Percentiles rank a stretch among this genome's conserved stretches.
These are phyloP conservation scores for Leishmania gerbilli DNA, from an alignment of 208 protist genomes.

Conservation along the genomic window DNA sequence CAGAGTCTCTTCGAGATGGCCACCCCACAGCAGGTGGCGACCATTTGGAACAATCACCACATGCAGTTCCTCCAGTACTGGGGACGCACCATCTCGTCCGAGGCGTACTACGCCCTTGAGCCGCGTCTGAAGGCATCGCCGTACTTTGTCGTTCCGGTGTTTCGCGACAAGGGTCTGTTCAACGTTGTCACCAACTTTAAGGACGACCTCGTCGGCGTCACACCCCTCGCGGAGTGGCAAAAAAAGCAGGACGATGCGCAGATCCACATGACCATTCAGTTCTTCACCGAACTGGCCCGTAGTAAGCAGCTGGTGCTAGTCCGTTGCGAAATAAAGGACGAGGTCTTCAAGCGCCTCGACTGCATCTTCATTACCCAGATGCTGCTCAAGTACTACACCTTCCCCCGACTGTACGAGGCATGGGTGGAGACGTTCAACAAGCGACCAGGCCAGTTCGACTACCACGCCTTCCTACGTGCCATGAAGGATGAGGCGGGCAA, in stretches of 20 bases:
- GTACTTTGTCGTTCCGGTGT: slow-evolving; percentile 92
- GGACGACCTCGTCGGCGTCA: slow-evolving; percentile 83
- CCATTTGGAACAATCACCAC: slow-evolving; percentile 90
- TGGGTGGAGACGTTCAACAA: slow-evolving; percentile 93
- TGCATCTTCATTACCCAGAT: slow-evolving; percentile 92
- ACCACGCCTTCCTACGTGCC: slow-evolving; percentile 82
- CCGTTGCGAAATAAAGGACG: slow-evolving; percentile 92
- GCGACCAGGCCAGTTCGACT: slow-evolving; percentile 82
- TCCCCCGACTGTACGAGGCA: slow-evolving; percentile 77
- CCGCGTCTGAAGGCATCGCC: slow-evolving; percentile 79
- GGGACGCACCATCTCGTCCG: slow-evolving; percentile 76
- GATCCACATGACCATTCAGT: slow-evolving; percentile 94
- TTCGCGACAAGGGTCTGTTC: slow-evolving; percentile 92
- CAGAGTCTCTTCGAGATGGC: slow-evolving; percentile 75
- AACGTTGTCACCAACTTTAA: slow-evolving; percentile 93
- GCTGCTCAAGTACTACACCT: slow-evolving; percentile 92
- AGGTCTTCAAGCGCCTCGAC: slow-evolving; percentile 87
- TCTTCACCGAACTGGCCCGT: slow-evolving; percentile 90
- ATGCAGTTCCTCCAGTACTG: slow-evolving; percentile 91
- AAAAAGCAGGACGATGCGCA: slow-evolving; percentile 83
- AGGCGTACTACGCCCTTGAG: slow-evolving; percentile 83
- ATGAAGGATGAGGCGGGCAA: slow-evolving; percentile 92
- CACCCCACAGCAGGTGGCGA: slow-evolving; percentile 73
- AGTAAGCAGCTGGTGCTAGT: slow-evolving; percentile 89
- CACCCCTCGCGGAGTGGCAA: slow-evolving; percentile 89